These are phyloP conservation scores for Alternaria sp. DNA, from an alignment of 2,329 filamentous ascomycete species.

Conservation along the genomic window DNA sequence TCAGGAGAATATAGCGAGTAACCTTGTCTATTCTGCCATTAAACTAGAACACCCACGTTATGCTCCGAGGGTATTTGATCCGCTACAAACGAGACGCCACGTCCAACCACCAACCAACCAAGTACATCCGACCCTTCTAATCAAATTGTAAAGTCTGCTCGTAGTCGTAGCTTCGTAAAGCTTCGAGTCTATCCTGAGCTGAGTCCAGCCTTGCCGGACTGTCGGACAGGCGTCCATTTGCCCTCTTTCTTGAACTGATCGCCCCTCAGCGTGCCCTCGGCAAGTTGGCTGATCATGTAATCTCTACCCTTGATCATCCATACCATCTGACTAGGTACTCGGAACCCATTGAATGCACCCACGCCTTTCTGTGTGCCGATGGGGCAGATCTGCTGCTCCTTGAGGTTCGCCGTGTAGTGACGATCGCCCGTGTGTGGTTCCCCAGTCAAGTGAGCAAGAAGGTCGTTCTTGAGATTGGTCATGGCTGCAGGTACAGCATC, in stretches of 20 bases:
- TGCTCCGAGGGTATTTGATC: slow-evolving; percentile 8
- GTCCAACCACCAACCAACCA: not conserved
- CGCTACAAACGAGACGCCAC: slow-evolving; percentile 7
- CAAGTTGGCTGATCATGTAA: slow-evolving; percentile 48
- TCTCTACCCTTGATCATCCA: slow-evolving; percentile 56
- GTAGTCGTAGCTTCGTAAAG: not conserved
- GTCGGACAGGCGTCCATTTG: slow-evolving; percentile 46
- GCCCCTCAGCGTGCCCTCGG: slow-evolving; percentile 39
- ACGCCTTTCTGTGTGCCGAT: slow-evolving; percentile 52
- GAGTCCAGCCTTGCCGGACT: slow-evolving; percentile 34
- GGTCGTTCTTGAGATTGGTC: slow-evolving; percentile 59
- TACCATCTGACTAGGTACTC: slow-evolving; percentile 54
- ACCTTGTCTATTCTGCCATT: too few relatives aligned
- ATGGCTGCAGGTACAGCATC: slow-evolving; percentile 55
- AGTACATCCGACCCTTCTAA: not conserved
- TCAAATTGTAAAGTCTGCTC: not conserved
- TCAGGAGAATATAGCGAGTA: not conserved
- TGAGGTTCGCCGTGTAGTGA: slow-evolving; percentile 43
- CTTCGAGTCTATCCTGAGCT: slow-evolving; percentile 24
- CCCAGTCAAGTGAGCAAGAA: slow-evolving; percentile 48
- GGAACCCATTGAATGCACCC: slow-evolving; percentile 50
- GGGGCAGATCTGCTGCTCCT: slow-evolving; percentile 49
- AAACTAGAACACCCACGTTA: not conserved
- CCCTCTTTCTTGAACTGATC: slow-evolving; percentile 48
- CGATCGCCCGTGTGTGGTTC: slow-evolving; percentile 41